Conservation (phyloP, 106 monocot species). For the Allium fistulosum region DNA sequence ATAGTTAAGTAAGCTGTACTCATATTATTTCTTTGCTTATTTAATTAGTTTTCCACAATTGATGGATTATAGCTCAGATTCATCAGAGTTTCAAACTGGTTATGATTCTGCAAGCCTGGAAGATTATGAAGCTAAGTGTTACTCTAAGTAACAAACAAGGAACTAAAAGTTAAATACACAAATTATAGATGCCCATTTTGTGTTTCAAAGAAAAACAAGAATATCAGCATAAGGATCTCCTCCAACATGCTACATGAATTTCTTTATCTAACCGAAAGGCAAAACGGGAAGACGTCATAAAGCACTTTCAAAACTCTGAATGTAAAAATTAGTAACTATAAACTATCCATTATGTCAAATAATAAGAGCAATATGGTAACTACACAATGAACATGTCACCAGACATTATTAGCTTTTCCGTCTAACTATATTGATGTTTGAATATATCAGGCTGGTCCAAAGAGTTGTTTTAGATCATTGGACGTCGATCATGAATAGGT, state of each 20-base stretch:
- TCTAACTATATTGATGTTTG: no score
- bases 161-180: constrained; percentile 12
- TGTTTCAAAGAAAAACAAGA: constrained; percentile 37
- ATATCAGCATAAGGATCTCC: constrained; percentile 40
- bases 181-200: constrained; percentile 64
- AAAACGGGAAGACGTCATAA: constrained; percentile 52
- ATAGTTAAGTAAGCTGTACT: background rate
- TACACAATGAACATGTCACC: no score
- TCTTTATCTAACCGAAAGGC: constrained; percentile 24
- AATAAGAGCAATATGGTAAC: no score
- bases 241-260: constrained; percentile 50
- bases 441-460: no score
- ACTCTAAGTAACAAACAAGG: constrained; percentile 8
- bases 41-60: background rate
- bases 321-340: no score
- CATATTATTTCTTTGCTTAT: background rate
- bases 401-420: no score
- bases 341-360: no score
- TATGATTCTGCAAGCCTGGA: constrained; percentile 17
- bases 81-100: constrained; percentile 22
- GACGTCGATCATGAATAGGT: no score
- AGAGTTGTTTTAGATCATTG: no score
- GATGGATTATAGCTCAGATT: constrained; percentile 15
- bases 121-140: constrained; percentile 20
- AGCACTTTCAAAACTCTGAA: constrained; percentile 34